Percentiles rank a stretch among this genome's conserved stretches.
These are phyloP conservation scores for Aspergillus panamensis DNA, from an alignment of 495 filamentous ascomycete species.

Conservation along the genomic window DNA sequence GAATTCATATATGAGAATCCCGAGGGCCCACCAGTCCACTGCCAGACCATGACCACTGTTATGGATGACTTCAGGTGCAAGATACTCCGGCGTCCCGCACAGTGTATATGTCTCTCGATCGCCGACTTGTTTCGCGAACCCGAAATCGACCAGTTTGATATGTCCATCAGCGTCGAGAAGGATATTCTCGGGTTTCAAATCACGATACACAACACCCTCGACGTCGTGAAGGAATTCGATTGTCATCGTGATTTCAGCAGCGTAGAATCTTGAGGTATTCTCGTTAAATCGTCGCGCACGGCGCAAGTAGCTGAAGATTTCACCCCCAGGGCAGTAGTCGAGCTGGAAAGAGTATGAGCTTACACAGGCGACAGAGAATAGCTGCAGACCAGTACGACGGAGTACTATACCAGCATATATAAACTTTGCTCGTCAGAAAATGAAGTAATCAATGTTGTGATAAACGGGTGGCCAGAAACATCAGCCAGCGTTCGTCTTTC, in stretches of 20 bases:
- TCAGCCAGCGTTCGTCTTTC: constrained; percentile 83
- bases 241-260: constrained; percentile 89
- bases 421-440: constrained; percentile 87
- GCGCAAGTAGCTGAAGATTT: constrained; percentile 91
- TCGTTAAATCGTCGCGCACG: constrained; percentile 83
- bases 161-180: constrained; percentile 89
- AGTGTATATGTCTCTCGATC: constrained; percentile 85
- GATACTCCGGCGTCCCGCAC: constrained; percentile 94
- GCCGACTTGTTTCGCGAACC: constrained; percentile 75
- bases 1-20: constrained; percentile 95
- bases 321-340: constrained; percentile 90
- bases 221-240: constrained; percentile 87
- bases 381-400: background rate
- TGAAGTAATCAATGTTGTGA: constrained; percentile 83
- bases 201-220: constrained; percentile 85
- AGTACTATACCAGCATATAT: constrained; percentile 75
- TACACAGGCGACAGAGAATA: constrained; percentile 6
- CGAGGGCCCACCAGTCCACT: constrained; percentile 99
- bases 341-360: constrained; percentile 47
- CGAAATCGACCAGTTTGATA: constrained; percentile 97
- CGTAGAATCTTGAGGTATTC: constrained; percentile 84
- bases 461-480: constrained; percentile 91
- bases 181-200: constrained; percentile 96
- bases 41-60: constrained; percentile 92
- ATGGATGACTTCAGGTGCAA: constrained; percentile 94